These are phyloP conservation scores for Pseudocercospora crystallina DNA, from an alignment of 2,329 filamentous ascomycete genomes.

Conservation along the genomic window DNA sequence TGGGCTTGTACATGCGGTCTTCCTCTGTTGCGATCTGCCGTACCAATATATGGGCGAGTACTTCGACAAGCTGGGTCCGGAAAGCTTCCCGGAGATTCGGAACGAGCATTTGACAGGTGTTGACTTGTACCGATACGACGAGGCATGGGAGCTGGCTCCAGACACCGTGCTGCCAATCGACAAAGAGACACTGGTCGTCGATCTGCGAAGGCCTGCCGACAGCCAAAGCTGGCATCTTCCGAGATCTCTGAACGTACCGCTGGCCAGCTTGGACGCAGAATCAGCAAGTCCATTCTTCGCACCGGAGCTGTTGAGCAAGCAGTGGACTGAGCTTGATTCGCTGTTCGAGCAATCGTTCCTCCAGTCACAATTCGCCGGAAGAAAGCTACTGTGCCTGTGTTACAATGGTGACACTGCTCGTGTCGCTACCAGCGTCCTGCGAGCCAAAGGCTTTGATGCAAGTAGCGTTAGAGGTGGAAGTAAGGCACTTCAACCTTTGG, in stretches of 20 bases:
- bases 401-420: constrained; percentile 57
- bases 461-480: constrained; percentile 15
- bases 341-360: constrained; percentile 36
- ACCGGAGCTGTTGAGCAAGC: constrained; percentile 41
- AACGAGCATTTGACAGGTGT: constrained; percentile 50
- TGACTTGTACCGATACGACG: constrained; percentile 57
- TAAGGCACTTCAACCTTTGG: background rate
- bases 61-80: constrained; percentile 53
- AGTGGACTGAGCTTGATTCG: constrained; percentile 52
- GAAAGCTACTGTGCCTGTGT: constrained; percentile 50
- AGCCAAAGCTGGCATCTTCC: constrained; percentile 4
- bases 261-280: constrained; percentile 37
- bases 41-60: constrained; percentile 63
- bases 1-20: constrained; percentile 55
- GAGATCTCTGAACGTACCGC: constrained; percentile 31
- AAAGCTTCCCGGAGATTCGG: constrained; percentile 51
- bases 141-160: constrained; percentile 53
- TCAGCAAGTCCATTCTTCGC: constrained; percentile 50
- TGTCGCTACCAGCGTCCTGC: constrained; percentile 55
- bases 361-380: constrained; percentile 30
- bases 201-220: constrained; percentile 21
- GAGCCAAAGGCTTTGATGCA: constrained; percentile 45
- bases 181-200: constrained; percentile 20
- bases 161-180: constrained; percentile 36
- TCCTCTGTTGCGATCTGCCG: constrained; percentile 63